Base-by-base conservation (phyloP, 345 rosid species). In the Laguncularia racemosa region DNA sequence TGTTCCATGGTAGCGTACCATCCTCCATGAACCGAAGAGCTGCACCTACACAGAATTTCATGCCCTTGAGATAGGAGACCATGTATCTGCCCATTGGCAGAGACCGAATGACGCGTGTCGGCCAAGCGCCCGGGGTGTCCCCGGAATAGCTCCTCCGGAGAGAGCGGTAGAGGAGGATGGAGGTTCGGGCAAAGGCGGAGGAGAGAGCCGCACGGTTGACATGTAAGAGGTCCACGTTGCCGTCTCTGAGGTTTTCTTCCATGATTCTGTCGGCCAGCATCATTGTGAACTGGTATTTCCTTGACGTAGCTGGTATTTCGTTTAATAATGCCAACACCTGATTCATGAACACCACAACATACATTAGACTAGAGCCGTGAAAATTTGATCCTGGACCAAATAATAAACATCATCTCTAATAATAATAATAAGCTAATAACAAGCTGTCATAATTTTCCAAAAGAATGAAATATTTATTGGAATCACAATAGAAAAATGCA, bases 221-320 rank as follows among this genome's bases (percentile, higher is more conserved):
- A 12, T 77, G 60, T 19, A 78, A 61, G 19, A 89, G 83, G 14
- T 81, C 82, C 20, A n/a, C 17, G 48, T 79, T 68, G 53, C 75
- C 69, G 44, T 76, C 67, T 12, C 68, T 57, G 50, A 80, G 76
- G 50, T 89, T 86, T 3, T 82, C 97, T 47, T 84, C 89, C 88
- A 89, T 73, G 61, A 84, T 82, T 67, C 78, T 81, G 62, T 84
- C 92, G 0, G 88, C 92, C 97, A 86, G 79, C 53, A 81, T 70
- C 86, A 82, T 67, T 56, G 84, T 71, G 52, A 81, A 84, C 48
- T 81, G 95, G 79, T 84, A 89, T 66, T 86, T 89, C 52, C 80
- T 67, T 61, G 95, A 82, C 4, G 76, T 72, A 14, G 84, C 82
- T 12, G 88, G 97, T 23, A 86, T 78, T 67, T 81, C 89, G 62